Evolutionary conservation across 2,329 filamentous ascomycete species (phyloP).

Genomic region (Colletotrichum sp.): DNA sequence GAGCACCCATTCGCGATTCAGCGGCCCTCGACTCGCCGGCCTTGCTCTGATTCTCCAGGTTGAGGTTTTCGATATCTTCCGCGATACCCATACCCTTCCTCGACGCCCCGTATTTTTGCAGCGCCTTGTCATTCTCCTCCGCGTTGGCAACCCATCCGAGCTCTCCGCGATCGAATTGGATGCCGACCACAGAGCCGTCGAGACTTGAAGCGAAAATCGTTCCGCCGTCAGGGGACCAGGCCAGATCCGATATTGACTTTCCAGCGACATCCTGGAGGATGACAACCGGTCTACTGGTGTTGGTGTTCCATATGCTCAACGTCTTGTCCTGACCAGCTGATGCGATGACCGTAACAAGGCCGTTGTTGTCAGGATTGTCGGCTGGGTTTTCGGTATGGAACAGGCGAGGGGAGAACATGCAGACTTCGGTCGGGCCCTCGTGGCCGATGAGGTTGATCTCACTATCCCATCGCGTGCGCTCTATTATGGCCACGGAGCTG

Average conservation of each 20-base stretch:
- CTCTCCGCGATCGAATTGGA: constrained; percentile 85
- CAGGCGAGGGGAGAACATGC: constrained; percentile 91
- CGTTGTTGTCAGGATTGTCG: constrained; percentile 52
- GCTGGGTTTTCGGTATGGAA: constrained; percentile 77
- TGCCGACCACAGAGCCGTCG: constrained; percentile 84
- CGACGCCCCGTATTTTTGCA: constrained; percentile 91
- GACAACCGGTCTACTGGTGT: constrained; percentile 87
- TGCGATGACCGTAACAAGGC: constrained; percentile 88
- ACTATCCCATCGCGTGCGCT: constrained; percentile 89
- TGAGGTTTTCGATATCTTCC: constrained; percentile 87
- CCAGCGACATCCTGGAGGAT: constrained; percentile 87
- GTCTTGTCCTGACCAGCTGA: constrained; percentile 98
- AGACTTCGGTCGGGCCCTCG: constrained; percentile 95
- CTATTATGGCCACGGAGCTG: constrained; percentile 95
- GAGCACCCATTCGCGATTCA: constrained; percentile 95
- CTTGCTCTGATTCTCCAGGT: constrained; percentile 90
- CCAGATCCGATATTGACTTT: constrained; percentile 92
- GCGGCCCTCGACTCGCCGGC: constrained; percentile 88
- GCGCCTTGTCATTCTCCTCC: constrained; percentile 89
- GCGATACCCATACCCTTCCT: constrained; percentile 88
- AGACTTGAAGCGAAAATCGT: constrained; percentile 86
- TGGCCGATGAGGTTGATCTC: constrained; percentile 98
- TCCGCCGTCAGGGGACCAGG: constrained; percentile 92
- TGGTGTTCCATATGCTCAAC: constrained; percentile 96
- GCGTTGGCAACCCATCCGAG: constrained; percentile 86